Evolutionary conservation across 2,329 filamentous ascomycete species (phyloP).

Genomic region (Cladophialophora psammophila): DNA sequence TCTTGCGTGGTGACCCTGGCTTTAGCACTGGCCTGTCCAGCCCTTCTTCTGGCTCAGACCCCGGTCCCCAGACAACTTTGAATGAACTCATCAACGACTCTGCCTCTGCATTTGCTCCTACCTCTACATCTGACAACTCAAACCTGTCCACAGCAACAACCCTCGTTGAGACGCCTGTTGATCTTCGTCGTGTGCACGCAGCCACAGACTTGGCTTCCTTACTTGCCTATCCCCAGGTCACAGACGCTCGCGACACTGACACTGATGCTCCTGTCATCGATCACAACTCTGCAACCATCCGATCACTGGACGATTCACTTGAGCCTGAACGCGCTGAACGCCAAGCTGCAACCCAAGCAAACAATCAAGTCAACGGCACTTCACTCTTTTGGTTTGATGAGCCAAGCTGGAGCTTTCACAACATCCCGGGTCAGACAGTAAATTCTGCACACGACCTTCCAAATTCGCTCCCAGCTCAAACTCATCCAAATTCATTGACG

Average conservation of each 20-base stretch:
- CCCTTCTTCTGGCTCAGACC: neutral
- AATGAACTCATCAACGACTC: neutral
- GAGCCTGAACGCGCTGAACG: neutral
- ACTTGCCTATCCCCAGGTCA: neutral
- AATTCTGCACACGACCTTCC: neutral
- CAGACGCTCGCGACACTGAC: neutral
- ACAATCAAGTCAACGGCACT: neutral
- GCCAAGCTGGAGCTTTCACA: neutral
- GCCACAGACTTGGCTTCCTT: neutral
- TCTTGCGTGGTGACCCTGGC: neutral
- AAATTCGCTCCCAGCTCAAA: neutral
- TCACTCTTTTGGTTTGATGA: neutral
- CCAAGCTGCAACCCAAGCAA: neutral
- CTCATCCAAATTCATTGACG: neutral
- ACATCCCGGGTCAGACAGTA: neutral
- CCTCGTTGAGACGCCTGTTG: neutral
- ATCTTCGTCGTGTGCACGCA: neutral
- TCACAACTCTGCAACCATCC: neutral
- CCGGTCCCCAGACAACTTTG: neutral
- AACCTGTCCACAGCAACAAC: neutral
- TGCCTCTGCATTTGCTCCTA: neutral
- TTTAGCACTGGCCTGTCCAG: neutral
- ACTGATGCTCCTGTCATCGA: neutral
- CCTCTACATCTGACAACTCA: neutral
- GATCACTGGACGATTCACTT: neutral